These are phyloP conservation scores for Zasmidium cellare DNA, from an alignment of 2,329 filamentous ascomycete species.

Conservation along the genomic window DNA sequence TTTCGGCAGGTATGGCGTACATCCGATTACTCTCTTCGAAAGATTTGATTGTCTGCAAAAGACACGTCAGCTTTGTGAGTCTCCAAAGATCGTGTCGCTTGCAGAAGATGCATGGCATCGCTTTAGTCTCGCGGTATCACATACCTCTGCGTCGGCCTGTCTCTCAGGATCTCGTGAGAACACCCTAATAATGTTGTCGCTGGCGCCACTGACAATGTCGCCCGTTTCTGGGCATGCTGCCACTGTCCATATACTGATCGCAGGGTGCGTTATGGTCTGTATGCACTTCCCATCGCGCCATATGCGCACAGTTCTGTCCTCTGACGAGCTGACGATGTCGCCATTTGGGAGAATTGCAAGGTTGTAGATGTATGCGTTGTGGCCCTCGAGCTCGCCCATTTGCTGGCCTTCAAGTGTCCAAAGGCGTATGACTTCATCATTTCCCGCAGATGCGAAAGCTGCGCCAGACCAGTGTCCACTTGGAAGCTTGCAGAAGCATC, in stretches of 20 bases:
- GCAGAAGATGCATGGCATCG: neutral
- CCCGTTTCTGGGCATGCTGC: conserved; percentile 79
- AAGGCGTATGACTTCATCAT: conserved; percentile 83
- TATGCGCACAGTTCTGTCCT: conserved; percentile 88
- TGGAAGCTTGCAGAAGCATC: conserved; percentile 83
- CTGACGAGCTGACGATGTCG: conserved; percentile 85
- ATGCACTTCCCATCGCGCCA: conserved; percentile 83
- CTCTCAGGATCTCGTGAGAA: conserved; percentile 75
- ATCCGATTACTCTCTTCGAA: conserved; percentile 69
- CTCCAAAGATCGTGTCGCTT: too few species aligned
- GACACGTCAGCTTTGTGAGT: conserved; percentile 4
- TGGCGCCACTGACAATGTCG: conserved; percentile 91
- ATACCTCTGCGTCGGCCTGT: conserved; percentile 66
- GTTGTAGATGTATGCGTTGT: conserved; percentile 94
- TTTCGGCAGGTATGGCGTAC: conserved; percentile 52
- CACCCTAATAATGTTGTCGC: conserved; percentile 80
- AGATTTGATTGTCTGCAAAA: conserved; percentile 52
- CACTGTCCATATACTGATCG: conserved; percentile 93
- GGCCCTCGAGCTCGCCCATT: conserved; percentile 76
- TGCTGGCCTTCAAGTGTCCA: conserved; percentile 81
- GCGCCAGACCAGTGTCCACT: conserved; percentile 74
- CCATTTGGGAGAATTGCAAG: conserved; percentile 75
- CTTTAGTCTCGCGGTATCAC: neutral
- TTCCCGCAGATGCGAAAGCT: conserved; percentile 92
- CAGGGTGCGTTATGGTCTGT: conserved; percentile 95